Conservation (phyloP, 345 rosid species). For the Populus alba region DNA sequence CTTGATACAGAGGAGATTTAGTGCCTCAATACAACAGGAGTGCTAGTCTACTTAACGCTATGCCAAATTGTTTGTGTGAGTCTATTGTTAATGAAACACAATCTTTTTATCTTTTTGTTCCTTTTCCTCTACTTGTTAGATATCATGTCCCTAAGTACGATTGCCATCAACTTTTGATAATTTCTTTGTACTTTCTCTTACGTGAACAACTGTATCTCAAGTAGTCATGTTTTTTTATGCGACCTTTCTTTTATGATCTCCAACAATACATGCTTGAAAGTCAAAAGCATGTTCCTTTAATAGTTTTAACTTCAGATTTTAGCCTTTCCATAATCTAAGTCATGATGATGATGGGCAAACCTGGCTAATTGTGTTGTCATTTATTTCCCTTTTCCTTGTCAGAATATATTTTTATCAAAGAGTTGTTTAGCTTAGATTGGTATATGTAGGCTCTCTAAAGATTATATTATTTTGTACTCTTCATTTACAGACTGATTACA, state of each 20-base stretch:
- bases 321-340: neutral
- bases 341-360: neutral
- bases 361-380: neutral
- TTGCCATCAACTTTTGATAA: neutral
- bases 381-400: neutral
- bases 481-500: conserved; percentile 44
- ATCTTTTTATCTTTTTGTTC: neutral
- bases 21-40: neutral
- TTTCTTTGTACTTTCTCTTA: neutral
- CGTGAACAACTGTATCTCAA: neutral
- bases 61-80: neutral
- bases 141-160: neutral
- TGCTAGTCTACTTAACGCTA: neutral
- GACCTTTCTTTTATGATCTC: neutral
- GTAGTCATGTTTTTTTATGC: neutral
- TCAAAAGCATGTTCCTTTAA: neutral
- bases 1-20: neutral
- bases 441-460: neutral
- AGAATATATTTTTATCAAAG: neutral
- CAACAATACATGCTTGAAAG: neutral
- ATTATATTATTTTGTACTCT: neutral
- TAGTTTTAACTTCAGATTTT: neutral
- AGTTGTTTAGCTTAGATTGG: neutral
- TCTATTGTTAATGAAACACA: neutral
- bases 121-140: neutral